Conservation (phyloP, 169 alveolate genomes). For the Eimeria necatrix region DNA sequence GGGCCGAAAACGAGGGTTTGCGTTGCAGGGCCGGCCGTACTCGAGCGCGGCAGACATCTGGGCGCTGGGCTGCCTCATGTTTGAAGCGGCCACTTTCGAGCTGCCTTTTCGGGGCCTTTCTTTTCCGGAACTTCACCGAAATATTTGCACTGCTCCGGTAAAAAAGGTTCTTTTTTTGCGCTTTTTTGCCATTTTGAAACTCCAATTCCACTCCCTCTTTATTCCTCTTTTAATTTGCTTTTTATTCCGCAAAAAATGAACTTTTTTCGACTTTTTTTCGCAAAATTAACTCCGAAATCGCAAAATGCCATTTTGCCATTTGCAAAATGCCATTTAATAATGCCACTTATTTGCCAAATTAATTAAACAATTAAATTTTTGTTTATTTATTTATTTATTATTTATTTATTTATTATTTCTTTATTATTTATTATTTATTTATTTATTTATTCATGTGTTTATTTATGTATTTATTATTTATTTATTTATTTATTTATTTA, state of each 20-base stretch:
- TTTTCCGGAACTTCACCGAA: slow-evolving; percentile 73
- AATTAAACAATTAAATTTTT: too few species aligned
- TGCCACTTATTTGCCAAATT: too few species aligned
- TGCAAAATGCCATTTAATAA: too few species aligned
- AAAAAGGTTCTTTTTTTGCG: neutral
- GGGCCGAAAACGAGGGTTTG: neutral
- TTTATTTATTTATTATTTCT: neutral
- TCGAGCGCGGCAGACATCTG: slow-evolving; percentile 99
- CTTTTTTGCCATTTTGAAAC: neutral
- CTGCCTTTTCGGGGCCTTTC: slow-evolving; percentile 78
- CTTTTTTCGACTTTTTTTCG: too few species aligned
- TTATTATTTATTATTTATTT: neutral
- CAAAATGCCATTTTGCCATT: too few species aligned
- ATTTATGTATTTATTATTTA: too few species aligned
- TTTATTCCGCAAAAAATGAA: too few species aligned
- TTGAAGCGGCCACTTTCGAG: slow-evolving; percentile 87
- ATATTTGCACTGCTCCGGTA: slow-evolving; percentile 82
- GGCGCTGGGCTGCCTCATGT: slow-evolving; percentile 97
- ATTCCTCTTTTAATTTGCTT: neutral
- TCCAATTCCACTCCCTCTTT: neutral
- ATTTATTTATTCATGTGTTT: too few species aligned
- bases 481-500: too few species aligned
- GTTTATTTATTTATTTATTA: neutral
- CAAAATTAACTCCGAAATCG: too few species aligned
- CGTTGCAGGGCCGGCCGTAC: slow-evolving; percentile 96